Percentiles rank a stretch among this genome's conserved stretches.
These are phyloP conservation scores for Jatropha podagrica DNA, from an alignment of 441 rosid species.

Conservation along the genomic window DNA sequence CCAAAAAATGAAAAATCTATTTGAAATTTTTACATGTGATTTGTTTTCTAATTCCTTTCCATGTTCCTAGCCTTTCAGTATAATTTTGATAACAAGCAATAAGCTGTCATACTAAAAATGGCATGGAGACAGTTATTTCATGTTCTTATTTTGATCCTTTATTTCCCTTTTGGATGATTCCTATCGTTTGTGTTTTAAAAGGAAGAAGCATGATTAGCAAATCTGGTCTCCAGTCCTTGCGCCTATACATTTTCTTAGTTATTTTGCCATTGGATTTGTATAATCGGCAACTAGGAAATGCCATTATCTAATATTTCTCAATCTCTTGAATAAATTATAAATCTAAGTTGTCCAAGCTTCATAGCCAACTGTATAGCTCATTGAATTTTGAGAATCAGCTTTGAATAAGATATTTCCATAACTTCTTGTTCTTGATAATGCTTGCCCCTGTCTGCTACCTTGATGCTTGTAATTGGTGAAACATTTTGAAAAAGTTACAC, in stretches of 20 bases:
- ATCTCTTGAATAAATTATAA: neutral
- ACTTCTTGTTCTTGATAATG: neutral
- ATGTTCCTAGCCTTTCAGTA: neutral
- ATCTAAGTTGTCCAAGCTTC: constrained; percentile 2
- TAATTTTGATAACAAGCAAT: neutral
- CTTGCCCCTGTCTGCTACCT: neutral
- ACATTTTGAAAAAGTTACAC: neutral
- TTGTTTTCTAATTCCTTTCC: neutral
- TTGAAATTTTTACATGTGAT: neutral
- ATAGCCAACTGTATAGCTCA: neutral
- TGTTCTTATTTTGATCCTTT: neutral
- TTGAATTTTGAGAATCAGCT: neutral
- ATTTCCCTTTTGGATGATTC: neutral
- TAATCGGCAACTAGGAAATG: constrained; percentile 1
- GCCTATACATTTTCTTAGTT: neutral
- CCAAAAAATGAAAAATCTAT: neutral
- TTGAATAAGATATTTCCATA: neutral
- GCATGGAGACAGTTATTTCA: neutral
- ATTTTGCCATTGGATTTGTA: neutral
- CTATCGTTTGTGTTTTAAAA: neutral
- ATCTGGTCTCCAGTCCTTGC: neutral
- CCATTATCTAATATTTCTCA: neutral
- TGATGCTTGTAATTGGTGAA: neutral
- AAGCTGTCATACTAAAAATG: neutral
- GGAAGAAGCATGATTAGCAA: neutral